Conservation (phyloP, 345 rosid species). For the Linum trigynum region DNA sequence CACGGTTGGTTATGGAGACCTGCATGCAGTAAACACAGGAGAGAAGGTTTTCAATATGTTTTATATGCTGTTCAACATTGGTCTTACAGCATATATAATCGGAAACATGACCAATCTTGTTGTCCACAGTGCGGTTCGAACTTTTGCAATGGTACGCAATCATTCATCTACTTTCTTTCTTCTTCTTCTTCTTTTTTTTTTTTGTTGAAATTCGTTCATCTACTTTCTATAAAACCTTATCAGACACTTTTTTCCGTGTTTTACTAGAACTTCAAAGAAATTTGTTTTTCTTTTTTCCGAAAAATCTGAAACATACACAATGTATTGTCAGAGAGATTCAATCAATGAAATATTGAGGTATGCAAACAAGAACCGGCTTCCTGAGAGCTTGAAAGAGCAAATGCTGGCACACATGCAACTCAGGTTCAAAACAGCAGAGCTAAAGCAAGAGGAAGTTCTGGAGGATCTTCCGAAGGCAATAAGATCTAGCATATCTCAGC, state of each 20-base stretch:
- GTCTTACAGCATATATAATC: constrained; percentile 74
- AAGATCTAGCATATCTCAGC: constrained; percentile 72
- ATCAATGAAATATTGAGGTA: constrained; percentile 64
- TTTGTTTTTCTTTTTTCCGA: not conserved
- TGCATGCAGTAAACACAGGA: constrained; percentile 55
- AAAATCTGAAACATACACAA: constrained; percentile 7
- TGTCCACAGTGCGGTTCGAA: constrained; percentile 59
- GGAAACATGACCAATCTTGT: constrained; percentile 93
- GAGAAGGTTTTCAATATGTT: constrained; percentile 71
- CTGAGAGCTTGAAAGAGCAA: constrained; percentile 76
- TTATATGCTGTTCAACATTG: constrained; percentile 87
- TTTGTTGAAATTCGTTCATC: too few relatives aligned
- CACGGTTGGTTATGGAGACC: constrained; percentile 86
- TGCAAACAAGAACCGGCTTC: constrained; percentile 72
- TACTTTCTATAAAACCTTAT: too few relatives aligned
- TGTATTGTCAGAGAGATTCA: constrained; percentile 57
- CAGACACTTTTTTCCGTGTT: too few relatives aligned
- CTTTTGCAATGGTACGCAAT: constrained; percentile 53
- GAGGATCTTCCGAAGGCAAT: constrained; percentile 85
- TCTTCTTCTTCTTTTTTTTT: too few relatives aligned
- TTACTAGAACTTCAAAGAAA: not conserved
- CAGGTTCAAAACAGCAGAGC: constrained; percentile 75
- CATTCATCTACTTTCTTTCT: not conserved
- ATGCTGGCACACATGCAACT: constrained; percentile 90
- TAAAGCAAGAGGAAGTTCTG: constrained; percentile 78